Evolutionary conservation across 202 grass and related monocot genomes (phyloP), one percentile per base, ranked within the genome.

Genomic region (Zoysia matrella): DNA sequence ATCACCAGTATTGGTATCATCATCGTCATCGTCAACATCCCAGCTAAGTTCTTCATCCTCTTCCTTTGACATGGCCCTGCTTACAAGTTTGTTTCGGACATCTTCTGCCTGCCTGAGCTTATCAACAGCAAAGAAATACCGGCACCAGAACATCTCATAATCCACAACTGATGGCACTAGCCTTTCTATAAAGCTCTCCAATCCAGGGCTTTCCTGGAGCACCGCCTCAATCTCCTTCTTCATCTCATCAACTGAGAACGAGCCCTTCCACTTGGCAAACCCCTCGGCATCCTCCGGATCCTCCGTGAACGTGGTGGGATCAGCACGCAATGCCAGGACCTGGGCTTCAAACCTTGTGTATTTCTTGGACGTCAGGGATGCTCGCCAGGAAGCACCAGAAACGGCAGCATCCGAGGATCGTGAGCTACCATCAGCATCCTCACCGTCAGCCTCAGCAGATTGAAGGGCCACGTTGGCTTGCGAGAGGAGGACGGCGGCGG

Each of bases 131-230:
- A 93, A 95, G 83, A 95, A 98, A 81, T 98, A 98, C 47, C 86
- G 85, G 45, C 60, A 86, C 92, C 92, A 98, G 77, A 98, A 95
- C 6, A 75, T 95, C 5, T 95, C 90, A 52, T 95, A 89, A 76
- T 91, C 90, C 70, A 98, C 92, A 78, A 89, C 83, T 8, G 52
- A 82, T 0, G 92, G 95, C 79, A 98, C 95, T 55, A 98, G 85
- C 85, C 94, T 98, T 79, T 93, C 95, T 22, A 98, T 78, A 82
- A 98, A 94, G 54, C 89, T 90, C 84, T 95, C 95, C 60, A 98
- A 40, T 56, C 90, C 79, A 40, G 83, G 83, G 81, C 91, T 98
- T 85, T 98, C 95, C 12, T 8, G 71, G 79, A 92, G 86, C 86
- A 94, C 71, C 3, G 12, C 73, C 55, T 95, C 90, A 49, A 98